Evolutionary conservation across 2,329 filamentous ascomycete species (phyloP), one percentile per base, ranked within the genome.

Genomic region (Fusarium sublunatum): DNA sequence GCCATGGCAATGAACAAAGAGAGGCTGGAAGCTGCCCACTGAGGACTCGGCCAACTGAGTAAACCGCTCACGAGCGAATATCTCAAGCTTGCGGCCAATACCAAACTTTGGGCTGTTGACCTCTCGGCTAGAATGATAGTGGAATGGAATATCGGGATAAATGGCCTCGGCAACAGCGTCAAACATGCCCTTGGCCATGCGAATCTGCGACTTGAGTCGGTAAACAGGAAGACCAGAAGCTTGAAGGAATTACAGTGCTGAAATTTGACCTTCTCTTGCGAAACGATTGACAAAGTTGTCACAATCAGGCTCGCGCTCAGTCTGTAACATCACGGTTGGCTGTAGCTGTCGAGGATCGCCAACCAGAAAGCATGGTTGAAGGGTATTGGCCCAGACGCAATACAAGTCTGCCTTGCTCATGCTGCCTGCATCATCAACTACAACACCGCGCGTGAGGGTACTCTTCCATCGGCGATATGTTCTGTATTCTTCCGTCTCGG

Each of bases 351-450:
- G 56, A 1, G 43, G n/a, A 19, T 72, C 67, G 5, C 70, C 70
- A 10, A 40, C 50, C 0, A 70, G 51, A 9, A 64, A 43, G 10
- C 69, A 71, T 2, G 68, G 70, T 2, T 55, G 36, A 5, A 70
- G 29, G 0, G 50, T 57, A 15, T 72, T 71, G 2, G 69, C 61
- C 68, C 70, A 69, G 47, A 67, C 39, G 26, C 49, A 61, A 28
- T 53, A 58, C 0, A 68, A 46, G 4, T 73, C 69, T 28, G 45
- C 39, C 0, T 64, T 62, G 13, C 50, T 43, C 36, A 69, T 53
- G 34, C 53, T 69, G 13, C 49, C 69, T 1, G 68, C 70, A 29
- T 72, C 62, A 31, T 73, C 70, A 0, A 72, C 31, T 5, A 45
- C 64, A 22, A 72, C n/a, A 0, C 53, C 57, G 4, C 26, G 31